Evolutionary conservation across 768 basidiomycete genomes (phyloP), one percentile per base, ranked within the genome.

Genomic region (Termitomyces sp.): DNA sequence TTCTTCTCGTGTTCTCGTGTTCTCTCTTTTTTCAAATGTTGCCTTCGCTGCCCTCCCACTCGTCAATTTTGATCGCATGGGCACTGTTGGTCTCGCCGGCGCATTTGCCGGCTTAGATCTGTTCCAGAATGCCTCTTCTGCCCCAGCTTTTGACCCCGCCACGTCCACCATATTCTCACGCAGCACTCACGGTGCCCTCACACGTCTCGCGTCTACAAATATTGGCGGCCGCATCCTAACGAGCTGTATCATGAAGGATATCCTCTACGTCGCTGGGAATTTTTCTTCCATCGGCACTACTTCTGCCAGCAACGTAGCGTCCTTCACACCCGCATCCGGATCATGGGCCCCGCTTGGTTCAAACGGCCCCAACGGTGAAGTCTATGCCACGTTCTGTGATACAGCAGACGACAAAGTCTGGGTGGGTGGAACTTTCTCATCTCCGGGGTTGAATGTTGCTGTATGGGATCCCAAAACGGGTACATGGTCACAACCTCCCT

Each of bases 31-130:
- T 50, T 51, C 62, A 61, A 66, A 73, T 75, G 73, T 60, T 56
- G 74, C 68, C 53, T 65, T 66, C 59, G 77, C 76, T 29, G 65
- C 76, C 60, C 61, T 77, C 56, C 78, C 78, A 56, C 71, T 73
- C 61, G 76, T 81, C 67, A 79, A 80, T 65, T 79, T 80, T 66
- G 71, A 81, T 69, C 87, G 89, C 57, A 96, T 99, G 92, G 96
- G 96, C 65, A 87, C 82, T 58, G 94, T 98, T 54, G 94, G 87
- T 60, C 81, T 98, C 46, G 87, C 88, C 32, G 96, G 96, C 60
- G 81, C 91, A 38, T 99, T 98, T 70, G 83, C 89, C 29, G 96
- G 95, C 49, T 78, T 99, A 63, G 89, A 89, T 70, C 69, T 95
- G 60, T 88, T 89, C 80, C 77, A 85, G 69, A 83, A 83, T 60